Evolutionary conservation across 2,329 filamentous ascomycete species (phyloP).

Genomic region (Arachnomyces sp.): DNA sequence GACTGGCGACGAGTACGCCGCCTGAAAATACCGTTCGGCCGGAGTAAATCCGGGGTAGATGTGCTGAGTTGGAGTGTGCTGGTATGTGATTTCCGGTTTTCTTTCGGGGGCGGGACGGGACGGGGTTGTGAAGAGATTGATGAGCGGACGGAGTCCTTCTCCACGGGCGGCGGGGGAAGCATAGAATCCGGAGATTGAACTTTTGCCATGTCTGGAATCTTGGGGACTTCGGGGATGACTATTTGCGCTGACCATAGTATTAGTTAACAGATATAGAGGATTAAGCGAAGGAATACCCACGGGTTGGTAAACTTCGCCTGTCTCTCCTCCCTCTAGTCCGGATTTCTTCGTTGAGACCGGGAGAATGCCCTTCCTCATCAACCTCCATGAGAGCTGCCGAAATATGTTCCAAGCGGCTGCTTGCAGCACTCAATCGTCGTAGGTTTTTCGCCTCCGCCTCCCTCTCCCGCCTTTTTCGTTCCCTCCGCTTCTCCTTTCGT

Average conservation of each 20-base stretch:
- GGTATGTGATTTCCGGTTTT: slow-evolving; percentile 67
- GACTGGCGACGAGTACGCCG: slow-evolving; percentile 49
- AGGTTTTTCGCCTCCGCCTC: slow-evolving; percentile 74
- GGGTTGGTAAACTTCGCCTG: slow-evolving; percentile 58
- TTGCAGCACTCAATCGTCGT: slow-evolving; percentile 78
- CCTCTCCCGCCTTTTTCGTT: slow-evolving; percentile 75
- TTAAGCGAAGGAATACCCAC: slow-evolving; percentile 15
- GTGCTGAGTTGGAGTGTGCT: slow-evolving; percentile 84
- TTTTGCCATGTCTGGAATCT: slow-evolving; percentile 57
- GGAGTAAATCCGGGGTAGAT: slow-evolving; percentile 55
- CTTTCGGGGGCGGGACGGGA: slow-evolving; percentile 79
- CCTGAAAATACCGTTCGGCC: slow-evolving; percentile 49
- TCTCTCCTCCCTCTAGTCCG: slow-evolving; percentile 69
- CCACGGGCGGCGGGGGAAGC: slow-evolving; percentile 57
- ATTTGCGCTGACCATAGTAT: slow-evolving; percentile 45
- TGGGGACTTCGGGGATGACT: slow-evolving; percentile 65
- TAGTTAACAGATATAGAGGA: slow-evolving; percentile 3
- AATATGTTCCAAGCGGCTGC: slow-evolving; percentile 74
- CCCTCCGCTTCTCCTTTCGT: slow-evolving; percentile 70
- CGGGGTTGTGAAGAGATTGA: slow-evolving; percentile 70
- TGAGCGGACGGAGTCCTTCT: slow-evolving; percentile 65
- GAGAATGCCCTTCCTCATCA: slow-evolving; percentile 61
- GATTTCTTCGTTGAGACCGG: slow-evolving; percentile 42
- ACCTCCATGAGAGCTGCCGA: slow-evolving; percentile 71
- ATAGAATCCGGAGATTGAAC: slow-evolving; percentile 27